A percentile compares a stretch with the other conserved stretches of the same genome.
These are phyloP conservation scores for Obba rivulosa DNA, from an alignment of 768 basidiomycete genomes.

Conservation along the genomic window DNA sequence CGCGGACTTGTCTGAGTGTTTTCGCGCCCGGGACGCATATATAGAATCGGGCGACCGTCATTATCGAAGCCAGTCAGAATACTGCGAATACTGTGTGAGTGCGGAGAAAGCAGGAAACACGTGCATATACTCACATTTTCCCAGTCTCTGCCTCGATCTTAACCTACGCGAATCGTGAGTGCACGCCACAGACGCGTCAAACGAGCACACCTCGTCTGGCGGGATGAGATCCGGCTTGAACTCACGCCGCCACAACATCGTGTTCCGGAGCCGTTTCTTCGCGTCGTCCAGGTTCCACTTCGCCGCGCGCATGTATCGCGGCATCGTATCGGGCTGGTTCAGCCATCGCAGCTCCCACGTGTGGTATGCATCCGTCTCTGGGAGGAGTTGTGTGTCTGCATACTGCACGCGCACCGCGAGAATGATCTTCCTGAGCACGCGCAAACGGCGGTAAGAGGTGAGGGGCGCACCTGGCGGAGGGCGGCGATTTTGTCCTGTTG, in stretches of 20 bases:
- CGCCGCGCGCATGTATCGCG: slow-evolving; percentile 79
- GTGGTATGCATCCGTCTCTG: slow-evolving; percentile 63
- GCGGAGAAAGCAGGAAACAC: background rate
- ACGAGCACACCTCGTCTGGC: slow-evolving; percentile 56
- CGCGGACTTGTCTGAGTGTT: slow-evolving; percentile 75
- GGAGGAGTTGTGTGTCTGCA: slow-evolving; percentile 56
- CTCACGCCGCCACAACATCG: slow-evolving; percentile 81
- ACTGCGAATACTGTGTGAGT: slow-evolving; percentile 29
- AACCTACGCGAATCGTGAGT: slow-evolving; percentile 31
- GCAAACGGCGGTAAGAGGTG: background rate
- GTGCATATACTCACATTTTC: slow-evolving; percentile 60
- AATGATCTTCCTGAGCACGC: background rate
- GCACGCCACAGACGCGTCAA: background rate
- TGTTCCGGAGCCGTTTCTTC: slow-evolving; percentile 71
- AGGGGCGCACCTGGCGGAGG: slow-evolving; percentile 51
- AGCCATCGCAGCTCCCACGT: slow-evolving; percentile 80
- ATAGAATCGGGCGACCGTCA: slow-evolving; percentile 83
- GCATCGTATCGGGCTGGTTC: slow-evolving; percentile 55
- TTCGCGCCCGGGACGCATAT: slow-evolving; percentile 84
- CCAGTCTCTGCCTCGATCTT: slow-evolving; percentile 78
- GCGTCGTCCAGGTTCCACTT: slow-evolving; percentile 80
- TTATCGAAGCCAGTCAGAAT: slow-evolving; percentile 81
- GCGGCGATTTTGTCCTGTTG: slow-evolving; percentile 56
- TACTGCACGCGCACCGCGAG: slow-evolving; percentile 39
- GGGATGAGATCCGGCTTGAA: slow-evolving; percentile 81